Conservation (phyloP, 139 green algal genomes). For the Mychonastes homosphaera region DNA sequence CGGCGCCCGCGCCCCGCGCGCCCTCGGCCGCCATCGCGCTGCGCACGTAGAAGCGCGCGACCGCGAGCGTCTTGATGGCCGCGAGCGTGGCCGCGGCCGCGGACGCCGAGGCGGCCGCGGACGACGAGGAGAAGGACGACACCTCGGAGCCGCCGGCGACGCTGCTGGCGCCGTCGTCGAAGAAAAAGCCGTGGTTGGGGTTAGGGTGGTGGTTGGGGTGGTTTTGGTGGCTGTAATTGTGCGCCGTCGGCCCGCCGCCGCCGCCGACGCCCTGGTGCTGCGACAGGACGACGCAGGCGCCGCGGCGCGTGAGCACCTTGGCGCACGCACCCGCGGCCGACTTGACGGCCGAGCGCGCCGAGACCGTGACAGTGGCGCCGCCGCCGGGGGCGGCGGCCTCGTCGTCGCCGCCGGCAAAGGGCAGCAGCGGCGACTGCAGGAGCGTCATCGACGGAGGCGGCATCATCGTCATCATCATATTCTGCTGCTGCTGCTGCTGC, state of each 20-base stretch:
- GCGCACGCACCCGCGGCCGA: conserved; percentile 15
- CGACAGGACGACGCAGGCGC: conserved; percentile 16
- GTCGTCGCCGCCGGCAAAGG: neutral
- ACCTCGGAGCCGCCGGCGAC: too few species aligned
- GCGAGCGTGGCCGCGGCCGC: conserved; percentile 11
- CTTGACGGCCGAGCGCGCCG: conserved; percentile 9
- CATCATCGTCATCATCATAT: neutral
- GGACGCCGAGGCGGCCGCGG: neutral
- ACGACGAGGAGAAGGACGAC: too few species aligned
- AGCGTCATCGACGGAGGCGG: neutral
- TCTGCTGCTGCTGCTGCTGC: conserved; percentile 3
- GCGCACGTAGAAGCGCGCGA: conserved; percentile 19
- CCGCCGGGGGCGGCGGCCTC: neutral
- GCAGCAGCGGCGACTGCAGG: neutral
- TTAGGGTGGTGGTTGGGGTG: too few species aligned
- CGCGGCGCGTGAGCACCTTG: conserved; percentile 15
- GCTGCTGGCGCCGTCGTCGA: too few species aligned
- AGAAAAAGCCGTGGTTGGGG: too few species aligned
- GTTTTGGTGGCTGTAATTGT: too few species aligned
- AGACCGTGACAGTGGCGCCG: conserved; percentile 13
- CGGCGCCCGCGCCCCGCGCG: conserved; percentile 7
- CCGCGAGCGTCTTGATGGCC: conserved; percentile 19
- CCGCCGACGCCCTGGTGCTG: neutral
- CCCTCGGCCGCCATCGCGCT: conserved; percentile 14
- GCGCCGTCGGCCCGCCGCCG: too few species aligned